Evolutionary conservation across 768 basidiomycete genomes (phyloP).

Genomic region (Filobasidium wieringae): DNA sequence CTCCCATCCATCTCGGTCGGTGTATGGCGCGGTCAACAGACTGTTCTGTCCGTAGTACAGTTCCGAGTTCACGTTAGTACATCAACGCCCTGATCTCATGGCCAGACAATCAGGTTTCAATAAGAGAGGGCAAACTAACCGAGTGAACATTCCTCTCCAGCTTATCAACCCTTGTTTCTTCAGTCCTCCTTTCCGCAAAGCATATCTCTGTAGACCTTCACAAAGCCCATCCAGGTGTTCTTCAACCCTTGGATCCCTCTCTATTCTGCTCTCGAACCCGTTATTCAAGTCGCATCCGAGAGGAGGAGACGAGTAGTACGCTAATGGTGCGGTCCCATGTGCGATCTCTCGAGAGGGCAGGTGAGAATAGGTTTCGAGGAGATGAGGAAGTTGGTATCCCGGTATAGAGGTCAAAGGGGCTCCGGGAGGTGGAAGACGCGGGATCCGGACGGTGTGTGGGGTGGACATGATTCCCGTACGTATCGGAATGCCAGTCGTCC

Average conservation of each 20-base stretch:
- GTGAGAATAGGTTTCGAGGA: slow-evolving; percentile 36
- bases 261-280: slow-evolving; percentile 28
- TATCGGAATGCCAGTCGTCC: no score
- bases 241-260: slow-evolving; percentile 30
- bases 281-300: slow-evolving; percentile 32
- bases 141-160: slow-evolving; percentile 39
- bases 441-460: neutral
- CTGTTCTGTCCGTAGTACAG: slow-evolving; percentile 11
- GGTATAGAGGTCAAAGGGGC: no score
- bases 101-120: no score
- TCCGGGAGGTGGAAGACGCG: neutral
- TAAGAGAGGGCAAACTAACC: no score
- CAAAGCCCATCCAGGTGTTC: slow-evolving; percentile 37
- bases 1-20: slow-evolving; percentile 35
- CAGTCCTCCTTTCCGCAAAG: slow-evolving; percentile 7
- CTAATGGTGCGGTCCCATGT: slow-evolving; percentile 28
- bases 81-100: no score
- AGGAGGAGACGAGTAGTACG: slow-evolving; percentile 27
- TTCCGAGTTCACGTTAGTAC: no score
- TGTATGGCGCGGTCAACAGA: slow-evolving; percentile 37
- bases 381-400: slow-evolving; percentile 23
- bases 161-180: slow-evolving; percentile 32
- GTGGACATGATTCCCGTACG: no score
- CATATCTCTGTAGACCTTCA: slow-evolving; percentile 20
- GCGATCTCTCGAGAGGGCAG: slow-evolving; percentile 25